These are phyloP conservation scores for Leishmania guyanensis DNA, from an alignment of 208 protist genomes.

Conservation along the genomic window DNA sequence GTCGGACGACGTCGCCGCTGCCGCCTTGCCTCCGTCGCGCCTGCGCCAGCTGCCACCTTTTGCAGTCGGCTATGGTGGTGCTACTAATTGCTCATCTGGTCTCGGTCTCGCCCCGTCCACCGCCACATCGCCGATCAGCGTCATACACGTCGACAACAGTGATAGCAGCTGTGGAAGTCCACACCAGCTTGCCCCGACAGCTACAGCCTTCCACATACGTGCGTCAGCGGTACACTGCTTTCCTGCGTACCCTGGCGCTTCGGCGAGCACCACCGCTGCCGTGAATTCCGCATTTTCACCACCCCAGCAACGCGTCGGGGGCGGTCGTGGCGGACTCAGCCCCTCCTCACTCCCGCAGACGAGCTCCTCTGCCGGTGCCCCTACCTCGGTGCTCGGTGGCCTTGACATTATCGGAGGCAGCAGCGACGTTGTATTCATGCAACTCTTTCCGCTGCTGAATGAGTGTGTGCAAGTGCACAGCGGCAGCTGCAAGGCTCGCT, in stretches of 20 bases:
- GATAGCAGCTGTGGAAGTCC: conserved; percentile 27
- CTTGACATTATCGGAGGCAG: background rate
- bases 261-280: background rate
- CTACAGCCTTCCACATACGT: background rate
- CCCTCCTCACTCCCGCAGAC: background rate
- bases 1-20: background rate
- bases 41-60: background rate
- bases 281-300: background rate
- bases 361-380: conserved; percentile 4
- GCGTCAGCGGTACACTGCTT: conserved; percentile 3
- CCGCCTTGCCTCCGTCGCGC: background rate
- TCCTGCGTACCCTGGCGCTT: background rate
- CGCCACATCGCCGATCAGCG: conserved; percentile 22
- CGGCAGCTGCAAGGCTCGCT: background rate
- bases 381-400: background rate
- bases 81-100: background rate
- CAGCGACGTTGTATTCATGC: conserved; percentile 12
- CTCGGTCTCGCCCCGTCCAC: background rate
- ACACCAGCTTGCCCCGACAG: conserved; percentile 10
- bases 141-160: conserved; percentile 15
- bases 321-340: background rate
- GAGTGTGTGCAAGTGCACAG: conserved; percentile 14
- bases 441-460: conserved; percentile 24
- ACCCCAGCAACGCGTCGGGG: background rate
- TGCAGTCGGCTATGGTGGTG: background rate